Conservation (phyloP, 2,329 filamentous ascomycete genomes). For the Colletotrichum sojae region DNA sequence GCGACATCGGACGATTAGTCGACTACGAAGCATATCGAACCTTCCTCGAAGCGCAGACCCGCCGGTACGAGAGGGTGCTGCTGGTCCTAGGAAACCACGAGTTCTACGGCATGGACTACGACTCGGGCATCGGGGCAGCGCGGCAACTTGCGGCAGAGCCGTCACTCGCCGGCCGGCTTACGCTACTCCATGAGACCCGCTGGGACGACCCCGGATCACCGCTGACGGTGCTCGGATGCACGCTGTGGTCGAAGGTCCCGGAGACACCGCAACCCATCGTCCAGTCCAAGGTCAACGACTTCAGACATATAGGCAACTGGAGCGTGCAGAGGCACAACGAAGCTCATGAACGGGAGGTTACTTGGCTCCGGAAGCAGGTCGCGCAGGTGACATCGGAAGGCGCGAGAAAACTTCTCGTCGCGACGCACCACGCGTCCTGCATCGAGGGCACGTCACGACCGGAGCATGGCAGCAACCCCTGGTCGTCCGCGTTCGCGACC, state of each 20-base stretch:
- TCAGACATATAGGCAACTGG: neutral
- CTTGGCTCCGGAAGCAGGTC: neutral
- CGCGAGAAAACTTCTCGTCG: neutral
- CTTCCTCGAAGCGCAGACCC: neutral
- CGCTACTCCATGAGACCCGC: neutral
- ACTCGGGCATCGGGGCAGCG: neutral
- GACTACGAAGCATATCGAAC: neutral
- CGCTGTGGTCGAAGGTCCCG: neutral
- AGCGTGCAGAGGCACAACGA: neutral
- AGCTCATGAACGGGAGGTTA: neutral
- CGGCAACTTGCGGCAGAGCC: neutral
- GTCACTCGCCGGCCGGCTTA: neutral
- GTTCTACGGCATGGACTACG: neutral
- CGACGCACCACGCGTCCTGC: neutral
- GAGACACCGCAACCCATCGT: neutral
- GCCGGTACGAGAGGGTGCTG: neutral
- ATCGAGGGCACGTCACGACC: neutral
- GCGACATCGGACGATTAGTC: neutral
- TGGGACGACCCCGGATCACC: neutral
- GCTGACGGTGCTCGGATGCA: neutral
- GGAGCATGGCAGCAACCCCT: neutral
- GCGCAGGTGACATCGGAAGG: neutral
- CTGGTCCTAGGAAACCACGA: neutral
- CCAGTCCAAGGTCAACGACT: neutral
- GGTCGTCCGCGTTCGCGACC: neutral